Percentiles rank a stretch among this genome's conserved stretches.
phyloP scores from a whole-genome alignment of 352 stramenopile species.

The Pythium graminicola region DNA sequence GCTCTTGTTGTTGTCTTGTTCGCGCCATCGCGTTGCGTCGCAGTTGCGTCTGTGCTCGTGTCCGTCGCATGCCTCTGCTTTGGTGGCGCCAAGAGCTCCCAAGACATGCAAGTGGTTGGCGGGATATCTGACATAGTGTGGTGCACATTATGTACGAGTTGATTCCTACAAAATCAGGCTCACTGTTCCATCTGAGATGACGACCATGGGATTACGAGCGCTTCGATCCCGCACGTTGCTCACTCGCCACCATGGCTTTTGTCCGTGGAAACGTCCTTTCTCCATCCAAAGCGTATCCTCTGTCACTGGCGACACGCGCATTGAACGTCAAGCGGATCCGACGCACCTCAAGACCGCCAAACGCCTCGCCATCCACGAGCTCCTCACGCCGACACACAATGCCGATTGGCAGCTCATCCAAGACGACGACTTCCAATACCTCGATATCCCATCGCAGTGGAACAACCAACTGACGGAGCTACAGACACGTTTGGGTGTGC shows the following conservation, averaged over 20 bases:
- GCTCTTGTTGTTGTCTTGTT: constrained; percentile 4
- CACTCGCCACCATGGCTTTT: too few relatives aligned
- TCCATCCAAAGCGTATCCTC: not conserved
- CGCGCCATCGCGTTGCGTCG: constrained; percentile 13
- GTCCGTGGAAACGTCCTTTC: not conserved
- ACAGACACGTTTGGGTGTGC: constrained; percentile 50
- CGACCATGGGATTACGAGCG: not conserved
- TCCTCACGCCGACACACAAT: constrained; percentile 24
- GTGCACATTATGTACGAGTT: not conserved
- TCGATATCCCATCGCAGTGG: constrained; percentile 44
- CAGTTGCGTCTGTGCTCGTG: constrained; percentile 19
- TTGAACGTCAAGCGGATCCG: constrained; percentile 10
- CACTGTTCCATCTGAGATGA: not conserved
- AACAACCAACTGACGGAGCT: constrained; percentile 36
- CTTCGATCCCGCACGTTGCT: too few relatives aligned
- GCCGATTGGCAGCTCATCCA: constrained; percentile 26
- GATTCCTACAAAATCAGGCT: too few relatives aligned
- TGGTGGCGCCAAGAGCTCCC: constrained; percentile 9
- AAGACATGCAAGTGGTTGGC: not conserved
- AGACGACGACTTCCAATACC: constrained; percentile 26
- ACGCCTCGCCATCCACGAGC: constrained; percentile 13
- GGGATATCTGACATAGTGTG: not conserved
- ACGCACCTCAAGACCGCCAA: constrained; percentile 5
- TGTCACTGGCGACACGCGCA: not conserved
- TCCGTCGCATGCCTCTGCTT: constrained; percentile 11